Evolutionary conservation across 2,329 filamentous ascomycete species (phyloP), one percentile per base, ranked within the genome.

Genomic region (Davidsoniella virescens): DNA sequence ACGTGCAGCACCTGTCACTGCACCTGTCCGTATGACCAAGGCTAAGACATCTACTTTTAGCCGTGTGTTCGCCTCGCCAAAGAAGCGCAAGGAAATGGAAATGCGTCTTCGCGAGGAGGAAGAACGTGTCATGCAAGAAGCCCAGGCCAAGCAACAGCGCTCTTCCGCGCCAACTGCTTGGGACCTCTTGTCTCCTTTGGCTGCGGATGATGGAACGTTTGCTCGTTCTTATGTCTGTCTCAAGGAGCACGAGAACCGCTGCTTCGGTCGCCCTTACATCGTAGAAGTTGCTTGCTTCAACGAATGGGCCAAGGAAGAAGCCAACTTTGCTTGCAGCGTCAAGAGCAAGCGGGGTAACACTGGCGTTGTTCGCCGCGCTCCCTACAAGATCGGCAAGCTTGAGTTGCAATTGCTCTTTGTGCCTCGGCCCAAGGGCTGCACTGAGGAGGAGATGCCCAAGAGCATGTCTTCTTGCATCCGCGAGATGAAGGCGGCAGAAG

Each of bases 361-460:
- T 20, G 72, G 78, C 14, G 75, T 85, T 48, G 78, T 87, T 40
- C 82, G 92, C 52, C 79, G 84, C 48, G 90, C 92, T 10, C 92
- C 92, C n/a, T 98, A 98, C 69, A 87, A 90, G 66, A 80, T 98
- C 59, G 92, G 88, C 56, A 94, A 94, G 67, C 73, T 98, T 50
- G 86, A 94, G 62, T 71, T 98, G 38, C 92, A 98, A 67, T 75
- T 98, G 7, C 72, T 98, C 12, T 98, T 94, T 60, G 87, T 98
- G 1, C 92, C 92, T 0, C 87, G 88, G 59, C 90, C 92, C 4
- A 90, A 86, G 69, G 84, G 83, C 42, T 74, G 80, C 26, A 80
- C 79, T 46, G 92, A 96, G 56, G 88, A 95, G 14, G 90, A 96
- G 57, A 95, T 98, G 87, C 92, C 92, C 50, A 96, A 96, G 79